phyloP scores from a whole-genome alignment of 352 stramenopile genomes.

The Bremia lactucae region DNA sequence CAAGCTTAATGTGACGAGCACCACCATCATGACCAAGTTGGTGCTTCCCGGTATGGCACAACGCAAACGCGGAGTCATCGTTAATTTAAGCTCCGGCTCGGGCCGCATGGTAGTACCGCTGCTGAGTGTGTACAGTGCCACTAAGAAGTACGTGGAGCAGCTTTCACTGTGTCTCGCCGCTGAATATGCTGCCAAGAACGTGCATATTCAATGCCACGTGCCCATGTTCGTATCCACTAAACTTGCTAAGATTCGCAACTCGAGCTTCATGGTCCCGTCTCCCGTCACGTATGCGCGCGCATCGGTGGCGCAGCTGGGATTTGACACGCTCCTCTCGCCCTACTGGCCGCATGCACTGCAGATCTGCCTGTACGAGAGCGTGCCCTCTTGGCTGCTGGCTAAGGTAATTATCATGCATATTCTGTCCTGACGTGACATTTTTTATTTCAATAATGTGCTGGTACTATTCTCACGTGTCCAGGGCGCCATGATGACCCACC shows the following conservation, averaged over 20 bases:
- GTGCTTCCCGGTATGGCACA: conserved; percentile 90
- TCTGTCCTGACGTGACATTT: too few relatives aligned
- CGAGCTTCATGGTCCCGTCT: conserved; percentile 88
- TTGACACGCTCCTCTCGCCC: conserved; percentile 86
- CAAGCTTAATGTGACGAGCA: conserved; percentile 76
- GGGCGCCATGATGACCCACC: conserved; percentile 62
- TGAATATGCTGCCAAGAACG: conserved; percentile 91
- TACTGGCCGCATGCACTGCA: conserved; percentile 95
- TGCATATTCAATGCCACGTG: conserved; percentile 95
- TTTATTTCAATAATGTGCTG: neutral
- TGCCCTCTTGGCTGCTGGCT: conserved; percentile 79
- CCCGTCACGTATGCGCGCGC: conserved; percentile 86
- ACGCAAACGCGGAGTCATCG: conserved; percentile 90
- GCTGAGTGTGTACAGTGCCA: conserved; percentile 93
- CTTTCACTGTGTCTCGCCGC: conserved; percentile 92
- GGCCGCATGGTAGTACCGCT: conserved; percentile 92
- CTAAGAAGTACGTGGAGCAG: conserved; percentile 97
- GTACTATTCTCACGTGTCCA: too few relatives aligned
- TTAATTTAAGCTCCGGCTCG: conserved; percentile 96
- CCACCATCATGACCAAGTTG: conserved; percentile 79
- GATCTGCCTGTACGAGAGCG: conserved; percentile 88
- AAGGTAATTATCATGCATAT: too few relatives aligned
- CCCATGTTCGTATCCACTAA: conserved; percentile 99
- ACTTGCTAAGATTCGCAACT: conserved; percentile 96
- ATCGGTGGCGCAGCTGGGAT: conserved; percentile 88